Base-by-base conservation (phyloP, 805 yeast species). In the Saccharomycopsis lassenensis region DNA sequence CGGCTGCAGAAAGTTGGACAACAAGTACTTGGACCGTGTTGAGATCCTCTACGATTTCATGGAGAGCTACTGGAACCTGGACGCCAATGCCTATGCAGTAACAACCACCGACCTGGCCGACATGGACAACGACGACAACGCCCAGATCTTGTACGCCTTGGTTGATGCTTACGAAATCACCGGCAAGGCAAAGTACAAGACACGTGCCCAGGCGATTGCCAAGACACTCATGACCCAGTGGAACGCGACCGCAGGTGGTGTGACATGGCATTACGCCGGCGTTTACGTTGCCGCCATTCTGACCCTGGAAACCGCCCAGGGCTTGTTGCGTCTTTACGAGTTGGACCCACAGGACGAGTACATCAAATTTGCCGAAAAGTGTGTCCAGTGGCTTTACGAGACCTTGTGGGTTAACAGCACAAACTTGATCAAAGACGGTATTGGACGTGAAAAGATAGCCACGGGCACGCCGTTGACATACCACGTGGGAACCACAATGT, bases 71-170 rank as follows among this genome's bases (percentile, higher is more conserved):
- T 65, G 61, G 37, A 62, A 58, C 45, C 58, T 60, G 4, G 55
- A 62, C 41, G 49, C 58, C 29, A 67, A 67, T 38, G 84, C 78
- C 4, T 79, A 66, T 55, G 70, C 79, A 28, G 85, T 84, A 1
- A 75, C 77, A 4, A 75, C 71, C 49, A 68, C 74, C 48, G 75
- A 69, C 31, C 77, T 76, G 52, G 58, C 58, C 34, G 85, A 78
- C 51, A 71, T 78, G 27, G 77, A 77, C 52, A 74, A 74, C 44
- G 85, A 78, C 49, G 87, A 78, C 49, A 80, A 77, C 50, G 87
- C 86, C 2, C 87, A 78, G 51, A 72, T 77, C 10, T 77, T 80
- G 11, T 62, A 74, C 47, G 78, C 77, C 3, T 61, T 75, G 46
- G 57, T 79, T 39, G 66, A 74, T 2, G 81, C 82, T 2, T 77